Conservation (phyloP, 2,329 filamentous ascomycete species). For the Elsinoe perseae region DNA sequence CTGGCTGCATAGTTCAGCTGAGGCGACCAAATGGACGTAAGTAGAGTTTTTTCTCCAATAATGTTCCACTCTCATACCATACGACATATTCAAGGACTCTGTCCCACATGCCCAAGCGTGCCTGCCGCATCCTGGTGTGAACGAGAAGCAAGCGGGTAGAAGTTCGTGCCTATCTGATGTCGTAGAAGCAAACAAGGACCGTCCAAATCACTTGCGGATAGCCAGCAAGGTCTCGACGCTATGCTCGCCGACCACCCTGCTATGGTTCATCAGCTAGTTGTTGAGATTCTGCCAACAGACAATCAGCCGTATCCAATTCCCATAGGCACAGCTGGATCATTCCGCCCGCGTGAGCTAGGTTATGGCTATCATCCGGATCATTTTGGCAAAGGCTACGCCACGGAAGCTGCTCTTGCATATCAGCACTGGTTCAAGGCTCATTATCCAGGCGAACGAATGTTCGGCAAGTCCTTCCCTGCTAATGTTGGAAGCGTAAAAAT, state of each 20-base stretch:
- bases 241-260: background rate
- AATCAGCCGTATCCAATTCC: background rate
- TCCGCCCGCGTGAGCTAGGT: constrained; percentile 18
- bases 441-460: background rate
- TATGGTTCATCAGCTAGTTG: background rate
- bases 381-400: constrained; percentile 21
- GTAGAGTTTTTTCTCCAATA: background rate
- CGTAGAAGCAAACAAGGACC: background rate
- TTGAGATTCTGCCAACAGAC: background rate
- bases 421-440: background rate
- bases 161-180: background rate
- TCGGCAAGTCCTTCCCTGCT: background rate
- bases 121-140: too few relatives aligned
- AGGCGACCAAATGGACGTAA: constrained; percentile 7
- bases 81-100: too few relatives aligned
- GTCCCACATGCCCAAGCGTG: background rate
- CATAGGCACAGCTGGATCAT: constrained; percentile 5
- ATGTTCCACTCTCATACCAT: too few relatives aligned
- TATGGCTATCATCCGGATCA: constrained; percentile 19
- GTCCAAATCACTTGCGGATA: background rate
- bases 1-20: background rate
- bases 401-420: constrained; percentile 20
- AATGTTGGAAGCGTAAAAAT: background rate
- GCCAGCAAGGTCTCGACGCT: background rate
- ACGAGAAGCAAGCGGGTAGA: too few relatives aligned